Base-by-base conservation (phyloP, 1,284 basidiomycete genomes). In the Dichomitus squalens region DNA sequence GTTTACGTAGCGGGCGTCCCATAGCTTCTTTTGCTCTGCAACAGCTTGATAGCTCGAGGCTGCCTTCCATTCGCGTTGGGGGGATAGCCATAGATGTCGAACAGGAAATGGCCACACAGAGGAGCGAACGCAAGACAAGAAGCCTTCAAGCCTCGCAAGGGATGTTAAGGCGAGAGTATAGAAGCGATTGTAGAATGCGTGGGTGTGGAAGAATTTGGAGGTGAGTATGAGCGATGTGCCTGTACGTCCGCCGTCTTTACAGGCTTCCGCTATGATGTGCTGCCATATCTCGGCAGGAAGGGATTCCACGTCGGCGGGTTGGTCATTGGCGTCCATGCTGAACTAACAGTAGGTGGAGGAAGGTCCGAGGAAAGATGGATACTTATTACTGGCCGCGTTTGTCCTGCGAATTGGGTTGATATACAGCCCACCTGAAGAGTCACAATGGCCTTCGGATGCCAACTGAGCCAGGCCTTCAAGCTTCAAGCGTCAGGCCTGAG, bases 241-340 rank as follows among this genome's bases (percentile, higher is more conserved):
- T 18, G 53, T 59, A 40, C n/a, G 43, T 7, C 53, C 58, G 27
- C 53, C 53, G 21, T 58, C 57, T 18, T 41, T 51, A 41, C 57
- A 58, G 7, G 52, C 57, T 5, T 4, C 14, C 2, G 12, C 18
- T 40, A 58, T 12, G 48, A 58, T 51, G 11, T 21, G 11, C 16
- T 34, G 48, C 57, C 57, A 58, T 20, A 58, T n/a, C 27, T 58
- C 57, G 6, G 51, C 50, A 12, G 56, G 56, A 16, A 57, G 6
- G n/a, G n/a, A 9, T n/a, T n/a, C n/a, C n/a, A n/a, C n/a, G n/a
- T n/a, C n/a, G n/a, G n/a, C n/a, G n/a, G n/a, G n/a, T n/a, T n/a
- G n/a, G n/a, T n/a, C n/a, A n/a, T n/a, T n/a, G n/a, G n/a, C n/a
- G n/a, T n/a, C n/a, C n/a, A n/a, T n/a, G n/a, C n/a, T n/a, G n/a